phyloP scores from a whole-genome alignment of 768 basidiomycete genomes.

The Kwoniella mangroviensis region DNA sequence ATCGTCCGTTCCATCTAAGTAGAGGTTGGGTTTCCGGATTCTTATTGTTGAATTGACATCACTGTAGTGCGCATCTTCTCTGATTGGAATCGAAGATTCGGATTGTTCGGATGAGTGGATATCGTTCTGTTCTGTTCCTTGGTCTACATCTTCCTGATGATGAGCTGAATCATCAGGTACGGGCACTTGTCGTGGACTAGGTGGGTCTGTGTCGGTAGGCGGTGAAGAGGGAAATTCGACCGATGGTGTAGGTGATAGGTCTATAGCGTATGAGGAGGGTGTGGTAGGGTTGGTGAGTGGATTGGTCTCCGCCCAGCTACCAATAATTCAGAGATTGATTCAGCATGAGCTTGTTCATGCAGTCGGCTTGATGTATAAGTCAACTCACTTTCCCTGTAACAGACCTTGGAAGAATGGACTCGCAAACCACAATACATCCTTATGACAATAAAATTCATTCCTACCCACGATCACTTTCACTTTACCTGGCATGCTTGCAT shows the following conservation, averaged over 20 bases:
- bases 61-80: not conserved
- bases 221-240: conserved; percentile 5
- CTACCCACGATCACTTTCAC: conserved; percentile 89
- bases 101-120: too few relatives aligned
- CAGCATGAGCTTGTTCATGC: too few relatives aligned
- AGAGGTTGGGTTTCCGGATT: conserved; percentile 23
- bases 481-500: conserved; percentile 74
- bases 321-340: too few relatives aligned
- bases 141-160: too few relatives aligned
- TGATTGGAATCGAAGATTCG: not conserved
- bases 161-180: not conserved
- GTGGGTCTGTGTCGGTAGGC: conserved; percentile 36
- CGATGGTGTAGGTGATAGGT: conserved; percentile 4
- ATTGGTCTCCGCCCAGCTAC: conserved; percentile 85
- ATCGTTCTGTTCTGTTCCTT: not conserved
- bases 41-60: not conserved
- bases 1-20: conserved; percentile 38
- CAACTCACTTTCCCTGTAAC: conserved; percentile 67
- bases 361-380: not conserved
- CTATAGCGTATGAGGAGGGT: conserved; percentile 17
- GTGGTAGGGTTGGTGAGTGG: conserved; percentile 73
- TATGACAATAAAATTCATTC: conserved; percentile 92
- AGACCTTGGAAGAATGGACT: conserved; percentile 95
- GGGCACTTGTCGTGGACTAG: not conserved
- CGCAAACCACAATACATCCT: conserved; percentile 86